A percentile compares a stretch with the other conserved stretches of the same genome.
Evolutionary conservation across 805 yeast genomes (phyloP).

Genomic region (Kluyveromyces wickerhamii): DNA sequence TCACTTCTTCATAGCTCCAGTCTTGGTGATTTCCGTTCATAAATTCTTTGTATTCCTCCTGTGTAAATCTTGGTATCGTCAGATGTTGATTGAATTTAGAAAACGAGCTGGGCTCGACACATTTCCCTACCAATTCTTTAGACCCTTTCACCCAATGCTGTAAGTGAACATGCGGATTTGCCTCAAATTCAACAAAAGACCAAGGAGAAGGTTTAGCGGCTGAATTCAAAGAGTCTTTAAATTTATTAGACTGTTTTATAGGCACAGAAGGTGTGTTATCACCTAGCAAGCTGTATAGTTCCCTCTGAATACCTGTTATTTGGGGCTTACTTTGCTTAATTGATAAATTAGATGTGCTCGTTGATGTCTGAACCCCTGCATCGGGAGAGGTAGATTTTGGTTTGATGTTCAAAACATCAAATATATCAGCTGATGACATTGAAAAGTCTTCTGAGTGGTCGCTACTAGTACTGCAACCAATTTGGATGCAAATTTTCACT

Average conservation of each 20-base stretch:
- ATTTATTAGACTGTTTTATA: constrained; percentile 43
- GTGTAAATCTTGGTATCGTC: constrained; percentile 59
- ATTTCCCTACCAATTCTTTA: constrained; percentile 33
- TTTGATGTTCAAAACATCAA: constrained; percentile 69
- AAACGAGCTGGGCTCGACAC: constrained; percentile 43
- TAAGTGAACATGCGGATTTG: constrained; percentile 48
- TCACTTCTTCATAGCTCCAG: constrained; percentile 77
- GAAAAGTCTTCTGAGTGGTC: no score
- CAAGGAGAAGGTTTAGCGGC: constrained; percentile 71
- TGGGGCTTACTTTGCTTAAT: constrained; percentile 17
- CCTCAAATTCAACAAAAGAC: constrained; percentile 58
- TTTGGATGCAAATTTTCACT: no score
- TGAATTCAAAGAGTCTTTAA: constrained; percentile 57
- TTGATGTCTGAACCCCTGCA: constrained; percentile 9
- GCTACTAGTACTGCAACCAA: no score
- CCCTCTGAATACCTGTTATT: constrained; percentile 76
- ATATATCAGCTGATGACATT: constrained; percentile 50
- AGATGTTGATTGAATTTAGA: constrained; percentile 65
- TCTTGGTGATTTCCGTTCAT: constrained; percentile 32
- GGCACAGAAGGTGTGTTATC: constrained; percentile 82
- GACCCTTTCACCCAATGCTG: constrained; percentile 86
- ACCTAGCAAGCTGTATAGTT: constrained; percentile 79
- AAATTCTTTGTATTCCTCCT: constrained; percentile 50
- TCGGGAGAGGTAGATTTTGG: constrained; percentile 20
- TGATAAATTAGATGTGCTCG: constrained; percentile 3